Percentiles rank a stretch among this genome's conserved stretches.
These are phyloP conservation scores for Colletotrichum tabaci DNA, from an alignment of 2,329 filamentous ascomycete species.

Conservation along the genomic window DNA sequence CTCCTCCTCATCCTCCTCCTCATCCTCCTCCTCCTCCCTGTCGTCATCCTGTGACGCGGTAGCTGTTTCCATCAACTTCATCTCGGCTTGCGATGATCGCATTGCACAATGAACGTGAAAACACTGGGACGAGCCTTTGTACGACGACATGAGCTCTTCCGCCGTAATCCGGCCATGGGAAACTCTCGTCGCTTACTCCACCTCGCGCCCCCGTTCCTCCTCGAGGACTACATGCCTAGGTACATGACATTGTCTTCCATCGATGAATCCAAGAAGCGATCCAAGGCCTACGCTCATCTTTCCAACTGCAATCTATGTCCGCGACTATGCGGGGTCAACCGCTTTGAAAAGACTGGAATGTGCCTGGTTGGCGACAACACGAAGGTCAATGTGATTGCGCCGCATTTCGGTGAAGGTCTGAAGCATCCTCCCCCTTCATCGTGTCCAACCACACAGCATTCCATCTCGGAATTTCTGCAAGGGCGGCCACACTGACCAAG, in stretches of 20 bases:
- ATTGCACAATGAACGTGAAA: slow-evolving; percentile 31
- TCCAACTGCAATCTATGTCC: slow-evolving; percentile 87
- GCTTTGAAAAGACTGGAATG: slow-evolving; percentile 83
- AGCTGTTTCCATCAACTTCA: slow-evolving; percentile 1
- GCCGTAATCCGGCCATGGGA: background rate
- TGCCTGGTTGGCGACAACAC: slow-evolving; percentile 83
- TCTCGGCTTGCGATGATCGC: background rate
- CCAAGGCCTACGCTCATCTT: slow-evolving; percentile 81
- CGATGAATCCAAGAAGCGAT: slow-evolving; percentile 81
- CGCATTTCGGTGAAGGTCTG: slow-evolving; percentile 84
- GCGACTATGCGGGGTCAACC: slow-evolving; percentile 82
- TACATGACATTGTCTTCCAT: slow-evolving; percentile 78
- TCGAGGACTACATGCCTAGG: slow-evolving; percentile 81
- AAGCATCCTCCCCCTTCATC: background rate
- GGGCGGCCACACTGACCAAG: slow-evolving; percentile 28
- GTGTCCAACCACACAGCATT: background rate
- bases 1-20: slow-evolving; percentile 2
- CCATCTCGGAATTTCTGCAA: background rate
- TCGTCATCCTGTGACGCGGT: slow-evolving; percentile 14
- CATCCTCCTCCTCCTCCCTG: background rate
- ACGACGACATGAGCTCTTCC: background rate
- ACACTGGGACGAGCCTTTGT: background rate
- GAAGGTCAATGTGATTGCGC: slow-evolving; percentile 88
- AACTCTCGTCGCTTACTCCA: slow-evolving; percentile 57
- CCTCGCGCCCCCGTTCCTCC: slow-evolving; percentile 76